Base-by-base conservation (phyloP, 352 stramenopile genomes). In the Pythium guiyangense region DNA sequence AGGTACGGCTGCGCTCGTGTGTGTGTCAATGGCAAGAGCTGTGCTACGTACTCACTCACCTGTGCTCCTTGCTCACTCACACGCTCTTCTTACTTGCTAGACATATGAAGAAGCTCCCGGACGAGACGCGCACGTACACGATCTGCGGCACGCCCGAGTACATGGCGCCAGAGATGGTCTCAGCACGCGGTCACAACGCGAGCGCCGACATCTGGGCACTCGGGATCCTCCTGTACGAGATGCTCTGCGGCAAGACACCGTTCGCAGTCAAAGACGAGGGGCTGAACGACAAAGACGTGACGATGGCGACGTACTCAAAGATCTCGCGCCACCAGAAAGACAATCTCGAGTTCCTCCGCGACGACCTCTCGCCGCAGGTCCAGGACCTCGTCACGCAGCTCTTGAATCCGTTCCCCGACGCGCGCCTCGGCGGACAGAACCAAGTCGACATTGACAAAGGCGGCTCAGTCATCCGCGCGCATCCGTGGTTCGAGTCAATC, bases 61-160 rank as follows among this genome's bases (percentile, higher is more conserved):
- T 42, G 17, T 25, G 17, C 3, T 27, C 25, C 17, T 26, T 15
- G 3, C 20, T 20, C 22, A 22, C 15, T 42, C 15, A 34, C 11
- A 20, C 22, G 2, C 6, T 17, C 11, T 4, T 2, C 12, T n/a
- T 3, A 5, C 10, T 34, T 37, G 9, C 20, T 20, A 81, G 80
- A 42, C 78, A 90, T 65, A 88, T 90, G 79, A 92, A 92, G 60
- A 88, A 88, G 45, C 74, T 92, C 6, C 78, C 79, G 9, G 84
- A 94, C 52, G 79, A 92, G 20, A 61, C 55, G 27, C 77, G 83
- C 14, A 96, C 87, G 31, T 92, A 93, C 67, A 96, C 87, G 34
- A 90, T 96, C 55, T 94, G 85, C 49, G 86, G 86, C 11, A 96
- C 86, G 22, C 77, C 87, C 27, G 87, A 96, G 69, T 96, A 96